These are phyloP conservation scores for Brasenia schreberi DNA, from an alignment of 164 flowering plant species.

Conservation along the genomic window DNA sequence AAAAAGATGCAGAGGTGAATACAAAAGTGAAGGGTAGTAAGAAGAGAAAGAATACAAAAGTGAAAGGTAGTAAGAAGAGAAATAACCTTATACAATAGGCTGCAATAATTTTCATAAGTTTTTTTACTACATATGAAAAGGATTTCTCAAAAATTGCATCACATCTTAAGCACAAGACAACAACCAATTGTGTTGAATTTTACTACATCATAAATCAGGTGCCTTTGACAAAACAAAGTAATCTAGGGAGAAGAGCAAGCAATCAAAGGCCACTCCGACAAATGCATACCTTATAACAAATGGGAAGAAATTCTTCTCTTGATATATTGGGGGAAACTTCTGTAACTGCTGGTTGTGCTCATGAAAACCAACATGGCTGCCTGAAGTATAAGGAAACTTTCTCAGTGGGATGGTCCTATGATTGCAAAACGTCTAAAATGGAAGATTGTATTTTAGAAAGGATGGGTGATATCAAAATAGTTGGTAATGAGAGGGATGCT, in stretches of 20 bases:
- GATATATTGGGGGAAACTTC: conserved; percentile 78
- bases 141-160: conserved; percentile 81
- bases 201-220: conserved; percentile 92
- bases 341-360: conserved; percentile 43
- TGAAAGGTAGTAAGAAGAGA: no score
- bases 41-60: no score
- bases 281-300: conserved; percentile 55
- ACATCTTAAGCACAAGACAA: conserved; percentile 72
- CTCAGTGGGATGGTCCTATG: conserved; percentile 11
- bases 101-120: conserved; percentile 65
- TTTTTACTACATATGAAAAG: conserved; percentile 58
- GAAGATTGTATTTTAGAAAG: conserved; percentile 21
- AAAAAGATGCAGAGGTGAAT: no score
- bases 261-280: conserved; percentile 22
- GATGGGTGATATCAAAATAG: conserved; percentile 20
- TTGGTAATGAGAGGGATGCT: conserved; percentile 52
- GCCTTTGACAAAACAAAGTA: conserved; percentile 53
- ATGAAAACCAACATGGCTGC: conserved; percentile 12
- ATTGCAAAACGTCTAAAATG: conserved; percentile 10
- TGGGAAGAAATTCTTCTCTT: conserved; percentile 65
- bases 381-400: conserved; percentile 15
- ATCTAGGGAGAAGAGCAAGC: conserved; percentile 30
- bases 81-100: no score
- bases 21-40: no score
- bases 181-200: conserved; percentile 91